Percentiles rank a stretch among this genome's conserved stretches.
These are phyloP conservation scores for Dissoconium aciculare DNA, from an alignment of 2,329 filamentous ascomycete genomes.

Conservation along the genomic window DNA sequence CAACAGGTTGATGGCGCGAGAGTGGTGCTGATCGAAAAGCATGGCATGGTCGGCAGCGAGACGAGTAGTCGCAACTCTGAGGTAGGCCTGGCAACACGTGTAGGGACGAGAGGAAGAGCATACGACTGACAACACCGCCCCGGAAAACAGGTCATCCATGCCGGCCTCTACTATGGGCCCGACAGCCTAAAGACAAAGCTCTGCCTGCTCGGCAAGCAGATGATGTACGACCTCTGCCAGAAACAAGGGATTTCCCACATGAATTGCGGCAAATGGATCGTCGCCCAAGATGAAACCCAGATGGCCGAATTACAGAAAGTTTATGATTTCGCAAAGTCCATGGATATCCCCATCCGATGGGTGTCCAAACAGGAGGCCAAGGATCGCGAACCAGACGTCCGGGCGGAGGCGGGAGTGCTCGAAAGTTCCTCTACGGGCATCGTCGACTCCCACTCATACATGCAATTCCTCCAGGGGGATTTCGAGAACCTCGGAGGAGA, in stretches of 20 bases:
- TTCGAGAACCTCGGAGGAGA: slow-evolving; percentile 67
- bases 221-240: slow-evolving; percentile 67
- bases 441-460: slow-evolving; percentile 70
- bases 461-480: slow-evolving; percentile 62
- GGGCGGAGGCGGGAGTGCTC: slow-evolving; percentile 57
- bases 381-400: slow-evolving; percentile 57
- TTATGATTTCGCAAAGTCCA: slow-evolving; percentile 37
- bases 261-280: slow-evolving; percentile 83
- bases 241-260: slow-evolving; percentile 52
- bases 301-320: slow-evolving; percentile 45
- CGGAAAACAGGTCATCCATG: slow-evolving; percentile 70
- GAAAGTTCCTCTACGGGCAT: slow-evolving; percentile 81
- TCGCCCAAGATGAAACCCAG: slow-evolving; percentile 66
- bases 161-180: slow-evolving; percentile 76
- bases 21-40: slow-evolving; percentile 69
- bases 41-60: slow-evolving; percentile 62
- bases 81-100: slow-evolving; percentile 33
- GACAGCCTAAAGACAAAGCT: slow-evolving; percentile 65
- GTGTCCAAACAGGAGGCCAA: slow-evolving; percentile 47
- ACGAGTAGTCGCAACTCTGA: slow-evolving; percentile 85
- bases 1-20: slow-evolving; percentile 44
- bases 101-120: too few species aligned
- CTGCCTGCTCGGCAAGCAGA: slow-evolving; percentile 60
- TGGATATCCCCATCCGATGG: slow-evolving; percentile 58
- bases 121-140: slow-evolving; percentile 3